These are phyloP conservation scores for Rosa lucieae DNA, from an alignment of 306 rosid species.

Conservation along the genomic window DNA sequence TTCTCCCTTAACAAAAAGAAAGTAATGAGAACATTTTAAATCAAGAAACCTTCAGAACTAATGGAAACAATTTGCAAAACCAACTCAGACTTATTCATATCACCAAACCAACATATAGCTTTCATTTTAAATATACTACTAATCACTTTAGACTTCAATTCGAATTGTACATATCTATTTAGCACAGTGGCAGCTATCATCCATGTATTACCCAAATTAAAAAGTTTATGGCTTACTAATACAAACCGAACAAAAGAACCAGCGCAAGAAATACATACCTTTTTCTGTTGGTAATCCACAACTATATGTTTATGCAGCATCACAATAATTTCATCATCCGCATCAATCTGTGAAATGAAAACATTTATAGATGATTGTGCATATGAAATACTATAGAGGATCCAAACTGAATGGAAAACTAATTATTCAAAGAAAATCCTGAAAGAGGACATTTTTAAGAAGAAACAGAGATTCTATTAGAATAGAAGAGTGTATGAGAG, in stretches of 20 bases:
- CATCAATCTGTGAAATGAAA: conserved; percentile 58
- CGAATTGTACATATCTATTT: background rate
- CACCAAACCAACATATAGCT: background rate
- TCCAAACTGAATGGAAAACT: background rate
- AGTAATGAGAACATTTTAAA: background rate
- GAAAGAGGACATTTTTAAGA: background rate
- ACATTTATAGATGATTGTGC: conserved; percentile 4
- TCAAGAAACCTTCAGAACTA: background rate
- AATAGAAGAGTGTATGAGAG: background rate
- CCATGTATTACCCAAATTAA: background rate
- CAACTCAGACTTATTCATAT: background rate
- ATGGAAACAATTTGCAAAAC: background rate
- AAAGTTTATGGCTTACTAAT: background rate
- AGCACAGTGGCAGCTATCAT: background rate
- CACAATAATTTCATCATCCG: conserved; percentile 49
- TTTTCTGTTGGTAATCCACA: conserved; percentile 75
- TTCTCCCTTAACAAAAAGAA: background rate
- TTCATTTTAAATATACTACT: background rate
- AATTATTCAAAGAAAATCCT: background rate
- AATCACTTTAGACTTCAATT: background rate
- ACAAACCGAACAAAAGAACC: conserved; percentile 18
- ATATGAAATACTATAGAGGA: background rate
- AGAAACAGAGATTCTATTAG: background rate
- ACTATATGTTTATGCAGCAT: conserved; percentile 71
- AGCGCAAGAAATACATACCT: conserved; percentile 45